Conservation (phyloP, 441 rosid species). For the Brassica hybrid region DNA sequence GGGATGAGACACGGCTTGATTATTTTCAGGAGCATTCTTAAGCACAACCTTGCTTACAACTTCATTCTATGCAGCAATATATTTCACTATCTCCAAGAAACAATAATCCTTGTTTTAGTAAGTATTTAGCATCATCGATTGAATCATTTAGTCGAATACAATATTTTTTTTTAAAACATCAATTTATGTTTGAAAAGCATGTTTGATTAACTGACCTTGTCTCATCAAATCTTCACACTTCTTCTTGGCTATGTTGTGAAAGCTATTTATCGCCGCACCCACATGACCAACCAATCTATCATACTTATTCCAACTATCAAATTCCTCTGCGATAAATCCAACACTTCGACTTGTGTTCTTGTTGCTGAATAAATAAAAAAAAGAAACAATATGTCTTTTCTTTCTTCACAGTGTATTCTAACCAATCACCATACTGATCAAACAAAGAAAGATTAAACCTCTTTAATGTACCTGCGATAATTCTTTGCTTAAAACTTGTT, state of each 20-base stretch:
- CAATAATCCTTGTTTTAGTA: neutral
- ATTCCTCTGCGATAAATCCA: too few relatives aligned
- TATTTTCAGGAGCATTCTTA: neutral
- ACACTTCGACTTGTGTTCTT: too few relatives aligned
- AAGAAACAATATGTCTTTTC: too few relatives aligned
- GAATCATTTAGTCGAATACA: neutral
- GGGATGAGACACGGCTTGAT: neutral
- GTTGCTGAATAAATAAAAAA: too few relatives aligned
- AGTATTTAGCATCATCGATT: neutral
- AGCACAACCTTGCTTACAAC: neutral
- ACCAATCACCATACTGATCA: constrained; percentile 9
- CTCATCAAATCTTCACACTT: constrained; percentile 4
- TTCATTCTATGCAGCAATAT: neutral
- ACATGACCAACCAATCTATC: neutral
- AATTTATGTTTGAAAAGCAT: neutral
- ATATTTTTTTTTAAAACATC: neutral
- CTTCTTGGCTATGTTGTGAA: neutral
- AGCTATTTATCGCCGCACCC: neutral
- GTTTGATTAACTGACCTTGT: too few relatives aligned
- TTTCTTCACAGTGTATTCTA: neutral
- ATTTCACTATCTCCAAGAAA: neutral
- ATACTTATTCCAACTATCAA: too few relatives aligned
- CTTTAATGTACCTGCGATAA: neutral
- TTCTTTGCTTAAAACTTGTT: neutral
- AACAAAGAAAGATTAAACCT: neutral